phyloP scores from a whole-genome alignment of 2,329 filamentous ascomycete species.

The Fusarium duplospermum region DNA sequence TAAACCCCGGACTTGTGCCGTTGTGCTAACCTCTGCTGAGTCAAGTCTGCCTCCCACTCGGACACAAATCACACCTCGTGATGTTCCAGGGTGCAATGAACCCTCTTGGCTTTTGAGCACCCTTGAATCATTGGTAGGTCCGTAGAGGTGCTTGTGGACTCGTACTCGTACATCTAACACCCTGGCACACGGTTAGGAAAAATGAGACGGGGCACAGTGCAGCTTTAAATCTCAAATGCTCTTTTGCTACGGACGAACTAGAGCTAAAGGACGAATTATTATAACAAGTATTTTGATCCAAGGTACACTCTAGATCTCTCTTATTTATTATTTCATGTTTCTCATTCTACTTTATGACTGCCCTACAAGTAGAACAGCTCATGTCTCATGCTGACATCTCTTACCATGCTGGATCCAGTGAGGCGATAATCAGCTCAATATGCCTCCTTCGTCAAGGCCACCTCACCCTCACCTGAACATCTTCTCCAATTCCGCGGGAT shows the following conservation, averaged over 20 bases:
- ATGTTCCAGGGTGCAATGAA: background rate
- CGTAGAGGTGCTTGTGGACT: background rate
- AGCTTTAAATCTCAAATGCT: background rate
- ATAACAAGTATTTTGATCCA: background rate
- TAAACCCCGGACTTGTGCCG: constrained; percentile 5
- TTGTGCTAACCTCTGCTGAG: background rate
- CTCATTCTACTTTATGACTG: background rate
- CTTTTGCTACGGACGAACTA: background rate
- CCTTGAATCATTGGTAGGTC: background rate
- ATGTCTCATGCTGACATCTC: background rate
- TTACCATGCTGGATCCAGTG: background rate
- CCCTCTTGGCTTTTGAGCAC: background rate
- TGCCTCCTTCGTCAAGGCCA: constrained; percentile 1
- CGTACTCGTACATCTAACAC: background rate
- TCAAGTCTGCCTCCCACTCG: background rate
- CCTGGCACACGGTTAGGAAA: background rate
- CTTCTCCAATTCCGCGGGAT: constrained; percentile 14
- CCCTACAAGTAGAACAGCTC: background rate
- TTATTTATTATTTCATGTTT: background rate
- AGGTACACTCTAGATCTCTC: background rate
- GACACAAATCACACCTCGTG: background rate
- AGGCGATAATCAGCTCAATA: background rate
- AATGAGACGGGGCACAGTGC: background rate
- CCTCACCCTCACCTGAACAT: constrained; percentile 9
- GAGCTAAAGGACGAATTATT: background rate